These are phyloP conservation scores for Salvia rosmarinus DNA, from an alignment of 257 asterid genomes.

Conservation along the genomic window DNA sequence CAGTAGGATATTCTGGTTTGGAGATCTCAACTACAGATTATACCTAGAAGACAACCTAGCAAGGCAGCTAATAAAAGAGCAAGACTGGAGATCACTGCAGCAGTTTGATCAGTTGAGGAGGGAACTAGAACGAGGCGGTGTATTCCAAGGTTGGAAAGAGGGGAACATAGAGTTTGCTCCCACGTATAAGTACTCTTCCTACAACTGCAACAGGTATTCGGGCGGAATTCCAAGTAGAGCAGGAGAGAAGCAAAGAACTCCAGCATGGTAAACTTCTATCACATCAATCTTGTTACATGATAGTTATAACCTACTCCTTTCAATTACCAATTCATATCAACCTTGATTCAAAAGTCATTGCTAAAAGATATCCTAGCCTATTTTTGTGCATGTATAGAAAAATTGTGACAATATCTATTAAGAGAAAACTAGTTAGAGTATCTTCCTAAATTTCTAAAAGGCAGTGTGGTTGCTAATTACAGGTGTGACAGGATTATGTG, in stretches of 20 bases:
- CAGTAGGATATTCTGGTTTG: conserved; percentile 98
- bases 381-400: not conserved
- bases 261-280: conserved; percentile 74
- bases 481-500: conserved; percentile 97
- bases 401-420: not conserved
- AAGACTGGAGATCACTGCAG: conserved; percentile 76
- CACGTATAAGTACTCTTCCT: conserved; percentile 80
- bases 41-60: conserved; percentile 80
- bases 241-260: conserved; percentile 96
- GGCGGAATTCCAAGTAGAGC: conserved; percentile 74
- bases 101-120: conserved; percentile 75
- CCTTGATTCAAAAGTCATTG: not conserved
- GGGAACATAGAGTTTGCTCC: conserved; percentile 91
- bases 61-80: conserved; percentile 65
- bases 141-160: conserved; percentile 91
- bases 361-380: not conserved
- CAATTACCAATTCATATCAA: conserved; percentile 1
- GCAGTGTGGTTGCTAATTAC: conserved; percentile 34
- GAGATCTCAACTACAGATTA: conserved; percentile 93
- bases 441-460: conserved; percentile 27
- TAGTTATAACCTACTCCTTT: not conserved
- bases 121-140: conserved; percentile 80
- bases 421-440: conserved; percentile 14
- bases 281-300: conserved; percentile 20
- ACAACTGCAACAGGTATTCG: conserved; percentile 74